Conservation (phyloP, 257 asterid species). For the Nicotiana tomentosiformis region DNA sequence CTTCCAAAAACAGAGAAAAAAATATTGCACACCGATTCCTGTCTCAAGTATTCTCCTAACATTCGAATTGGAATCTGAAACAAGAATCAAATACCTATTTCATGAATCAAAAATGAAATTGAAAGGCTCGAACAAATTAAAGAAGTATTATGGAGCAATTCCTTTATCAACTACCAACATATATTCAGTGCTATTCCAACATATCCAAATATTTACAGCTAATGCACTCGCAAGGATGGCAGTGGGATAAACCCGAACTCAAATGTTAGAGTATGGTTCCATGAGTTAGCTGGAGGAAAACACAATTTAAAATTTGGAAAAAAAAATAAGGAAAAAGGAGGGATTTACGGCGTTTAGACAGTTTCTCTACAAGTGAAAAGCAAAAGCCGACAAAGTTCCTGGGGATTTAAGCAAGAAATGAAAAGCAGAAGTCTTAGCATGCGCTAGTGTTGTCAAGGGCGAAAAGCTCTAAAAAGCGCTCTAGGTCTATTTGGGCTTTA, state of each 20-base stretch:
- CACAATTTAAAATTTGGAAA: background rate
- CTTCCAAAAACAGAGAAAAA: background rate
- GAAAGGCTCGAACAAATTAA: background rate
- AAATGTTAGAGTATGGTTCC: background rate
- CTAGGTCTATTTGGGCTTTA: too few species aligned
- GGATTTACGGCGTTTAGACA: background rate
- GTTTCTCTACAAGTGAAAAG: background rate
- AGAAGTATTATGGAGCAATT: conserved; percentile 1
- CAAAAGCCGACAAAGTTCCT: background rate
- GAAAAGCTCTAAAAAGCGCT: too few species aligned
- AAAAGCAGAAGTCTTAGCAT: background rate
- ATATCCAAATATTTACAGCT: background rate
- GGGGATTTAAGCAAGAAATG: background rate
- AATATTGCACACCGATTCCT: background rate
- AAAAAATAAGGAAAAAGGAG: background rate
- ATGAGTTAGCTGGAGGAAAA: background rate
- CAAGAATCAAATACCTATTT: background rate
- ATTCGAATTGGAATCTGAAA: conserved; percentile 1
- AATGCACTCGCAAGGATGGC: background rate
- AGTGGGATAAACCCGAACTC: background rate
- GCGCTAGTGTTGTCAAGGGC: background rate
- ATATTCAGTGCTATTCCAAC: background rate
- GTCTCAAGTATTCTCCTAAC: background rate
- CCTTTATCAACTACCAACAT: background rate
- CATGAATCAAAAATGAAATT: background rate